Percentiles rank a stretch among this genome's conserved stretches.
Conservation (phyloP, 345 rosid species). For the Mercurialis annua region DNA sequence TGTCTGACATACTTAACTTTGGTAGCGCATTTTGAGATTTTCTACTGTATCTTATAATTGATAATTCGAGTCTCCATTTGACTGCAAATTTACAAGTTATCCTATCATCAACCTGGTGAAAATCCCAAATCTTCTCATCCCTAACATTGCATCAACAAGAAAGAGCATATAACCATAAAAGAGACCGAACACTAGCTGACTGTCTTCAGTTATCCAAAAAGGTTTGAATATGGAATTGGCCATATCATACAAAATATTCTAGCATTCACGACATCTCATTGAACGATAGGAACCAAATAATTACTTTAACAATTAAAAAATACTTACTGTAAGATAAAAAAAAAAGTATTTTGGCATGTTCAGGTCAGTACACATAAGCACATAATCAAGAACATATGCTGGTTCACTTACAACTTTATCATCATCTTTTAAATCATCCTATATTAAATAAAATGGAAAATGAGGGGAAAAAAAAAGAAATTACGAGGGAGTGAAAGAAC, state of each 20-base stretch:
- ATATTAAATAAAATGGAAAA: not conserved
- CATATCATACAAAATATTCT: not conserved
- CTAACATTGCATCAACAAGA: not conserved
- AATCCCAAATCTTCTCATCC: not conserved
- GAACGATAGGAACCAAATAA: conserved; percentile 2
- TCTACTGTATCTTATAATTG: not conserved
- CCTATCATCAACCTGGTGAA: not conserved
- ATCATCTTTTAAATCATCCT: not conserved
- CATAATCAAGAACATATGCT: not conserved
- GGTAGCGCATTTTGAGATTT: not conserved
- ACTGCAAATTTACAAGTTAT: not conserved
- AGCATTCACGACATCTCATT: not conserved
- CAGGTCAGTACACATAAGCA: conserved; percentile 1
- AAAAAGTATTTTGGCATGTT: not conserved
- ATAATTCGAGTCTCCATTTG: not conserved
- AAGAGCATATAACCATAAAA: not conserved
- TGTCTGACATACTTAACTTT: too few species aligned
- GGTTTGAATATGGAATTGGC: not conserved
- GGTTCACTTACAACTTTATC: not conserved
- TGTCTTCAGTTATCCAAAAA: not conserved
- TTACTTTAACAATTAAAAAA: not conserved
- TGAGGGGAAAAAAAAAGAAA: not conserved
- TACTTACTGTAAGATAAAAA: not conserved
- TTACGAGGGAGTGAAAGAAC: not conserved
- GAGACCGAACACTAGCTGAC: not conserved